A percentile compares a stretch with the other conserved stretches of the same genome.
Conservation (phyloP, 208 protist species). For the Acanthamoeba lenticulata region DNA sequence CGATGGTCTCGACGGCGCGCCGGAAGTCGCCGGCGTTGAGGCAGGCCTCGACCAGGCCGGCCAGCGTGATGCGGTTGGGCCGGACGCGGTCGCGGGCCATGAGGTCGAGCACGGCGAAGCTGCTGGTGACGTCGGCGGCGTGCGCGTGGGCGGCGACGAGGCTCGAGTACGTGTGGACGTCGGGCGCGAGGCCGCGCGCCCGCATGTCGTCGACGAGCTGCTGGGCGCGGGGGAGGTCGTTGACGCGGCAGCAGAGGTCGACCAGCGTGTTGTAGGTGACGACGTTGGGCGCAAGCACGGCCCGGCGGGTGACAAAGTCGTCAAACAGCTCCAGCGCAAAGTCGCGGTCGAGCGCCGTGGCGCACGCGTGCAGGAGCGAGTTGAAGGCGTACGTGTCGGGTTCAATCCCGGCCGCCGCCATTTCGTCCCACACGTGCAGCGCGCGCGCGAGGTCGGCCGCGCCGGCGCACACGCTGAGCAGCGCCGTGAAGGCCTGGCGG, state of each 20-base stretch:
- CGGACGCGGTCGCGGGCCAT: background rate
- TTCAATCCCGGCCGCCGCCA: background rate
- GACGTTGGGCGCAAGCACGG: background rate
- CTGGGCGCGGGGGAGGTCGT: background rate
- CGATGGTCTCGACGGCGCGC: background rate
- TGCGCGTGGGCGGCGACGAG: background rate
- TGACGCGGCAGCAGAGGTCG: background rate
- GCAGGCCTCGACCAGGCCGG: background rate
- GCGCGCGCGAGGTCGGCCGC: background rate
- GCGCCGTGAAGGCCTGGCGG: background rate
- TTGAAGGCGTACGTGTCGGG: background rate
- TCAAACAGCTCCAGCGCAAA: background rate
- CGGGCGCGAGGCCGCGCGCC: background rate
- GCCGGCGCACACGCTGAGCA: background rate
- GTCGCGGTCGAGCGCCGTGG: background rate
- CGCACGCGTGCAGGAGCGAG: background rate
- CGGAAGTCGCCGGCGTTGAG: slow-evolving; percentile 28
- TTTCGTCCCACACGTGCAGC: background rate
- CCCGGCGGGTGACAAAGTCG: background rate
- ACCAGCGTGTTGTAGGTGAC: background rate
- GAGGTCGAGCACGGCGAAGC: background rate
- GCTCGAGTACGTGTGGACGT: background rate
- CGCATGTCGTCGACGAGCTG: background rate
- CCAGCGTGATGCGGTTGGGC: background rate
- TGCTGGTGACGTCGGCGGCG: background rate